Conservation (phyloP, 441 rosid genomes). For the Populus hybrid region DNA sequence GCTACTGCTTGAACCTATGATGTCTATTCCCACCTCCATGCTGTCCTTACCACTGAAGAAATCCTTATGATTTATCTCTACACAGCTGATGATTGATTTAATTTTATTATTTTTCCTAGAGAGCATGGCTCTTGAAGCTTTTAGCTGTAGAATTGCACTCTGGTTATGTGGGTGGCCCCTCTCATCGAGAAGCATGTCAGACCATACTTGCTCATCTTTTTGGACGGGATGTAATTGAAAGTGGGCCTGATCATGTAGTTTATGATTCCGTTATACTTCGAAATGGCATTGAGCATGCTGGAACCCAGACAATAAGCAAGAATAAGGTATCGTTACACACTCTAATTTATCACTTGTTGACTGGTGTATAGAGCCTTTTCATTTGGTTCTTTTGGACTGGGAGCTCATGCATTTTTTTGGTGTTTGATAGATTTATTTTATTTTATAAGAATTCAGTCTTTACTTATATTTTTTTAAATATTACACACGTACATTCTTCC, state of each 20-base stretch:
- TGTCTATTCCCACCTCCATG: no score
- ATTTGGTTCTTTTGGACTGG: background rate
- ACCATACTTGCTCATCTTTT: slow-evolving; percentile 78
- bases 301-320: slow-evolving; percentile 61
- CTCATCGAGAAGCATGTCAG: slow-evolving; percentile 75
- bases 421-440: background rate
- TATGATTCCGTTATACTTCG: slow-evolving; percentile 43
- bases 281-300: slow-evolving; percentile 46
- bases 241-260: slow-evolving; percentile 34
- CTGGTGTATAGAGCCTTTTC: background rate
- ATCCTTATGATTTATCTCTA: background rate
- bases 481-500: background rate
- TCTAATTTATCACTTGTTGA: slow-evolving; percentile 1
- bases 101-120: slow-evolving; percentile 40
- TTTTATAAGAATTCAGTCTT: background rate
- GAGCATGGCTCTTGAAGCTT: slow-evolving; percentile 97
- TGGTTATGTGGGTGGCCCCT: slow-evolving; percentile 57
- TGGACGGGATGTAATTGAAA: slow-evolving; percentile 57
- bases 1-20: no score
- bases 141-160: slow-evolving; percentile 82
- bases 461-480: background rate
- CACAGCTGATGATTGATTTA: background rate
- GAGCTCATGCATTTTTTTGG: background rate
- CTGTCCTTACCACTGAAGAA: background rate
- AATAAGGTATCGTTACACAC: slow-evolving; percentile 59